Evolutionary conservation across 495 filamentous ascomycete genomes (phyloP).

Genomic region (Talaromyces thailandensis): DNA sequence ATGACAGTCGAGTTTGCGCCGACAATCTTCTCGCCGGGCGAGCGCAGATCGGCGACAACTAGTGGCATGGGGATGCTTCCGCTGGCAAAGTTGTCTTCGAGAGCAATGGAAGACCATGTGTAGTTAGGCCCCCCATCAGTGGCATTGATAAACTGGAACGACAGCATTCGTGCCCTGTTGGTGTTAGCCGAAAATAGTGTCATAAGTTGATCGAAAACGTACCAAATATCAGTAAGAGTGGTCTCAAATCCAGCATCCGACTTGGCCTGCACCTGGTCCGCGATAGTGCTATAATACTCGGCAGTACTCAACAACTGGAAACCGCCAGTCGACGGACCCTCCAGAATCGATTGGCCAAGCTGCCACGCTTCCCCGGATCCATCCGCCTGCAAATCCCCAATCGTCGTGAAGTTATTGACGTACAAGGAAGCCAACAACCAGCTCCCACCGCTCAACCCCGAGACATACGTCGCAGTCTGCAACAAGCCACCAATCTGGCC

Average conservation of each 20-base stretch:
- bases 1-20: conserved; percentile 69
- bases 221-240: conserved; percentile 77
- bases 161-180: conserved; percentile 50
- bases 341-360: conserved; percentile 63
- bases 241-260: conserved; percentile 59
- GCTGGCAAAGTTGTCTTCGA: conserved; percentile 51
- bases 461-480: conserved; percentile 71
- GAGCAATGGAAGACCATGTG: conserved; percentile 80
- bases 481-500: conserved; percentile 76
- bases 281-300: conserved; percentile 59
- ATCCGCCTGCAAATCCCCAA: conserved; percentile 50
- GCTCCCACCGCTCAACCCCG: conserved; percentile 76
- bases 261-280: conserved; percentile 54
- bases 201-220: not conserved
- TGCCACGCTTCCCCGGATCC: conserved; percentile 53
- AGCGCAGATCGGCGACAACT: conserved; percentile 63
- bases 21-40: conserved; percentile 54
- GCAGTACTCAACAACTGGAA: conserved; percentile 39
- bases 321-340: conserved; percentile 42
- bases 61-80: conserved; percentile 71
- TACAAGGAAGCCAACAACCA: conserved; percentile 90
- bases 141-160: conserved; percentile 73
- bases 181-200: not conserved
- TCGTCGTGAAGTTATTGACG: conserved; percentile 76
- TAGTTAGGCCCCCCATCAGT: conserved; percentile 64